phyloP scores from a whole-genome alignment of 768 basidiomycete species.

The Kwoniella botswanensis region DNA sequence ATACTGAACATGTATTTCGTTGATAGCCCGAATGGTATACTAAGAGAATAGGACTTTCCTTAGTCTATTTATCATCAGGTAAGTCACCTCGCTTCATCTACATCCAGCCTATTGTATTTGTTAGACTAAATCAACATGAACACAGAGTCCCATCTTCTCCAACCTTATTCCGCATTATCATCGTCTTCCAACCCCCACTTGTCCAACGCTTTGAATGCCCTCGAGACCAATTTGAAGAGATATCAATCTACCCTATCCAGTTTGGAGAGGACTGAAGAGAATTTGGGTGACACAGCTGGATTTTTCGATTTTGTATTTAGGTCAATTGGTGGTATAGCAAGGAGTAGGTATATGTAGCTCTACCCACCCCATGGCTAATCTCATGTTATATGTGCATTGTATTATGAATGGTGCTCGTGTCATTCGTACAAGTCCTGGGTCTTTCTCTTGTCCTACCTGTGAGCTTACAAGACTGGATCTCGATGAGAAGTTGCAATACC shows the following conservation, averaged over 20 bases:
- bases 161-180: slow-evolving; percentile 34
- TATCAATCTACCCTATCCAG: slow-evolving; percentile 19
- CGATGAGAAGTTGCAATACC: too few species aligned
- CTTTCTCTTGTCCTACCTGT: too few species aligned
- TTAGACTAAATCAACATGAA: background rate
- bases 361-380: too few species aligned
- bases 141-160: slow-evolving; percentile 43
- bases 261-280: slow-evolving; percentile 31
- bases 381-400: background rate
- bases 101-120: background rate
- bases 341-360: slow-evolving; percentile 27
- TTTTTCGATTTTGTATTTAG: slow-evolving; percentile 31
- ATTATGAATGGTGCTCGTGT: background rate
- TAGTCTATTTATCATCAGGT: slow-evolving; percentile 44
- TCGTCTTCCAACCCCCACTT: slow-evolving; percentile 33
- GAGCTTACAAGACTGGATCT: too few species aligned
- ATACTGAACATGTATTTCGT: too few species aligned
- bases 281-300: slow-evolving; percentile 29
- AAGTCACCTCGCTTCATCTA: slow-evolving; percentile 13
- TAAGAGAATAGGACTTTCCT: slow-evolving; percentile 28
- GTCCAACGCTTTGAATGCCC: slow-evolving; percentile 21
- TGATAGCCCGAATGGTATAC: slow-evolving; percentile 49
- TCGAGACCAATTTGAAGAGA: slow-evolving; percentile 28
- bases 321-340: slow-evolving; percentile 32
- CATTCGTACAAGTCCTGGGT: too few species aligned